Evolutionary conservation across 192 early-diverging fungal species (phyloP), one percentile per base, ranked within the genome.

Genomic region (Coemansia sp.): DNA sequence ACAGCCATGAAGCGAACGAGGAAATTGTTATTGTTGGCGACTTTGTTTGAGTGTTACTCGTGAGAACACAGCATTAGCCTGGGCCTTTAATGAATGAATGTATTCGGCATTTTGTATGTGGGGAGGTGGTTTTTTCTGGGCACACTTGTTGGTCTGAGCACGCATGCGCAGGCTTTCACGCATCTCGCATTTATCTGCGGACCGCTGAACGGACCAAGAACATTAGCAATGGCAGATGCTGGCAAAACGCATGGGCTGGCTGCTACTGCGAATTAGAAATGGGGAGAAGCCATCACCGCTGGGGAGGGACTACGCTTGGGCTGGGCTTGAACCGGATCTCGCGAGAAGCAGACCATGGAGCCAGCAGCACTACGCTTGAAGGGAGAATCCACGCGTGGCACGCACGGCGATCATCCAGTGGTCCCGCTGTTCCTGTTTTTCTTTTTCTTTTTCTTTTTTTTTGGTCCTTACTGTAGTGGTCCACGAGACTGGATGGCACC

Each of bases 1-100:
- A 65, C 50, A 9, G 31, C 23, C 48, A 24, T 23, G 48, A 3
- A 11, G 67, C 46, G 10, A 59, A 63, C 3, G 77, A 79, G 16
- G 68, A 69, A 28, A 74, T 74, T 10, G 46, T 79, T 11, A 57
- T 79, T 37, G 50, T 39, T 38, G 26, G 23, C 34, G 9, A 13
- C 21, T 71, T 65, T 60, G 63, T 46, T 23, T 71, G 24, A 24
- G 21, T 13, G 23, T 48, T 34, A 31, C 31, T 31, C 43, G 39
- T 0, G 16, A 42, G 55, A 21, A 35, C 42, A 28, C 11, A 18
- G 59, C 59, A 21, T n/a, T 40, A 14, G 31, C 59, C 21, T 37
- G 18, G 33, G 34, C 57, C 21, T 10, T 20, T 33, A 59, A 28
- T 37, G 8, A 34, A 23, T n/a, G 10, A 18, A 21, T 58, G 33